phyloP scores from a whole-genome alignment of 2,329 filamentous ascomycete genomes.

The Corinectria fuckeliana region DNA sequence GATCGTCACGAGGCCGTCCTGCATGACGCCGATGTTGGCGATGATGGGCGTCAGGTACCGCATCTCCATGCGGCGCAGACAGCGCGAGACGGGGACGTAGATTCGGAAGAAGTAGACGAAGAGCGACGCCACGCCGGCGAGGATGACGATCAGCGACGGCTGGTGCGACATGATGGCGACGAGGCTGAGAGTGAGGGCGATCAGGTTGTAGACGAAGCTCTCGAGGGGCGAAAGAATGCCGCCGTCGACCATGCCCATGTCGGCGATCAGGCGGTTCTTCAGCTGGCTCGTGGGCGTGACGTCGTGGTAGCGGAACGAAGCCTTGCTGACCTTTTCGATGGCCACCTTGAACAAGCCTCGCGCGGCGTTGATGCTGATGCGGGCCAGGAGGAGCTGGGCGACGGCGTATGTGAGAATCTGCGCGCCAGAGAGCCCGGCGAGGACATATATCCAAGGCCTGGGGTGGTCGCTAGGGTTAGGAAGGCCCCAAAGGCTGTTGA shows the following conservation, averaged over 20 bases:
- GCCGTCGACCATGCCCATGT: constrained; percentile 89
- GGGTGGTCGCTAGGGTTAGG: constrained; percentile 73
- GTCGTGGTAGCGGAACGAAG: constrained; percentile 91
- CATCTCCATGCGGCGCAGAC: constrained; percentile 84
- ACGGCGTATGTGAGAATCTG: constrained; percentile 66
- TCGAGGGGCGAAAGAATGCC: constrained; percentile 80
- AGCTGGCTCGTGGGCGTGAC: constrained; percentile 86
- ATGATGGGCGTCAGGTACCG: constrained; percentile 87
- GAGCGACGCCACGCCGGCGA: constrained; percentile 67
- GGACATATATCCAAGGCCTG: constrained; percentile 75
- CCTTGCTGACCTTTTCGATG: constrained; percentile 75
- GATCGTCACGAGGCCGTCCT: constrained; percentile 86
- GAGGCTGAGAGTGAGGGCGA: constrained; percentile 76
- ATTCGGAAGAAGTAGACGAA: constrained; percentile 78
- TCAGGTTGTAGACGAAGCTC: constrained; percentile 70
- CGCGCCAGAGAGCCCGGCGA: constrained; percentile 68
- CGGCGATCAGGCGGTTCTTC: constrained; percentile 91
- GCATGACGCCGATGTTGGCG: constrained; percentile 88
- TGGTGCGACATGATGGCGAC: constrained; percentile 81
- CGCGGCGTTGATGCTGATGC: constrained; percentile 82
- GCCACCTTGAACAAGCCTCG: constrained; percentile 76
- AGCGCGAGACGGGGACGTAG: constrained; percentile 85
- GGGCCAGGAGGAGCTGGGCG: constrained; percentile 71
- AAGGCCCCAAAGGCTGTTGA: constrained; percentile 40
- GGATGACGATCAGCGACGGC: constrained; percentile 76